Conservation (phyloP, 805 yeast species). For the Lipomyces anomalus region DNA sequence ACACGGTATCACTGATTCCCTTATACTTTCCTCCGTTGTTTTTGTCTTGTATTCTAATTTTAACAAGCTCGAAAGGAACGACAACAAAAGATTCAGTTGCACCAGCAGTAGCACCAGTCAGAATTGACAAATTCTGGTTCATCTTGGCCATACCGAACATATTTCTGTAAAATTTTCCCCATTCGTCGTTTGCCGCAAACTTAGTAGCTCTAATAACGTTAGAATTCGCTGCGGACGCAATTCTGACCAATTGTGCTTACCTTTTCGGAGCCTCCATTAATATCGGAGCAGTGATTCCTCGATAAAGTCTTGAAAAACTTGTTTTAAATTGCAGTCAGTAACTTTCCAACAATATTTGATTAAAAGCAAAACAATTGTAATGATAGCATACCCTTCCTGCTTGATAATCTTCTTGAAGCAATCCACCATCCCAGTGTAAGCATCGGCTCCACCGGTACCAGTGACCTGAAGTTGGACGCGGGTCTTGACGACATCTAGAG, state of each 20-base stretch:
- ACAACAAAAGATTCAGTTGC: conserved; percentile 94
- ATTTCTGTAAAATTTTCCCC: conserved; percentile 76
- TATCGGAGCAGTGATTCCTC: conserved; percentile 94
- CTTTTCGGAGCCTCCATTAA: conserved; percentile 96
- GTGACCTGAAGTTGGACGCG: conserved; percentile 79
- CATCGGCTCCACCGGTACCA: conserved; percentile 40
- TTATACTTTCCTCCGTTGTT: conserved; percentile 58
- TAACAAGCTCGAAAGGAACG: conserved; percentile 94
- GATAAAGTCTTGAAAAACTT: conserved; percentile 61
- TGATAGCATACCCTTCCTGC: conserved; percentile 57
- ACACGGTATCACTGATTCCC: conserved; percentile 78
- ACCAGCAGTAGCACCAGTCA: conserved; percentile 98
- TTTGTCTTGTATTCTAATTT: conserved; percentile 89
- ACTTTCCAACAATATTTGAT: neutral
- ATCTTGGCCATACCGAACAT: conserved; percentile 61
- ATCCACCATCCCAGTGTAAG: conserved; percentile 77
- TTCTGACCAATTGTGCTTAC: neutral
- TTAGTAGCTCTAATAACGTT: conserved; percentile 70
- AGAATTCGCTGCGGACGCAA: neutral
- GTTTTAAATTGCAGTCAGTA: neutral
- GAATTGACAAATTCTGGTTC: conserved; percentile 77
- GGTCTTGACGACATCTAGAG: conserved; percentile 86
- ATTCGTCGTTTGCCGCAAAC: conserved; percentile 96
- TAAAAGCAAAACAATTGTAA: neutral
- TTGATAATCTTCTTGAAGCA: conserved; percentile 77